phyloP scores from a whole-genome alignment of 768 basidiomycete species.

The Collybiopsis luxurians region DNA sequence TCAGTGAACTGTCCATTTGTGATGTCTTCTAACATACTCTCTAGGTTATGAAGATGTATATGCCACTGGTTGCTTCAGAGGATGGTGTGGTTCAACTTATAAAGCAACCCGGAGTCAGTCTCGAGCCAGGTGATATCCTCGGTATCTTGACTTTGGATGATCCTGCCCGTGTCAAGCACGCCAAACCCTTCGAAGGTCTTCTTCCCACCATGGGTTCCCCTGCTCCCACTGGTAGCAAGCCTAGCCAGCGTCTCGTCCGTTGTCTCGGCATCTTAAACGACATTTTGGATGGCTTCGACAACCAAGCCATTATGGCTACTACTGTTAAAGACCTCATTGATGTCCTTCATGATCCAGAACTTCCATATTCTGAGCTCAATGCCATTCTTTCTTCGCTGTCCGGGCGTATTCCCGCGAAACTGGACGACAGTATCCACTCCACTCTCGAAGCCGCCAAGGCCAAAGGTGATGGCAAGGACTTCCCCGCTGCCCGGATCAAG shows the following conservation, averaged over 20 bases:
- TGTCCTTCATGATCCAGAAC: slow-evolving; percentile 78
- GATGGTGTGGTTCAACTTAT: slow-evolving; percentile 94
- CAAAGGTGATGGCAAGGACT: slow-evolving; percentile 76
- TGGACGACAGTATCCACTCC: slow-evolving; percentile 82
- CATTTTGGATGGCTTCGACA: slow-evolving; percentile 96
- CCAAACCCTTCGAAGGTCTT: slow-evolving; percentile 96
- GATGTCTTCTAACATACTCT: slow-evolving; percentile 7
- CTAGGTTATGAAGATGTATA: slow-evolving; percentile 99
- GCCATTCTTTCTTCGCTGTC: slow-evolving; percentile 86
- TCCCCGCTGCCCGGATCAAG: slow-evolving; percentile 85
- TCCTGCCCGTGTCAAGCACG: slow-evolving; percentile 94
- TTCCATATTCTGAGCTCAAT: slow-evolving; percentile 84
- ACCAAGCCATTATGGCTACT: slow-evolving; percentile 84
- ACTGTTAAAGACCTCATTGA: slow-evolving; percentile 86
- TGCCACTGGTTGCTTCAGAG: slow-evolving; percentile 93
- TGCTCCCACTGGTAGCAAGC: slow-evolving; percentile 82
- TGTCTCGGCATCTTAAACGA: slow-evolving; percentile 79
- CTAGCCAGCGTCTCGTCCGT: slow-evolving; percentile 79
- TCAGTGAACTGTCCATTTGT: neutral
- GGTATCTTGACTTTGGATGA: slow-evolving; percentile 97
- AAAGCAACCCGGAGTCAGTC: slow-evolving; percentile 96
- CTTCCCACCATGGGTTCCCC: slow-evolving; percentile 87
- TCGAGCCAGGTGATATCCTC: slow-evolving; percentile 95
- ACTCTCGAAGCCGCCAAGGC: slow-evolving; percentile 73
- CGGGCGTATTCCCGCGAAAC: slow-evolving; percentile 88